phyloP scores from a whole-genome alignment of 2,329 filamentous ascomycete genomes.

The Chaetomium globosum region DNA sequence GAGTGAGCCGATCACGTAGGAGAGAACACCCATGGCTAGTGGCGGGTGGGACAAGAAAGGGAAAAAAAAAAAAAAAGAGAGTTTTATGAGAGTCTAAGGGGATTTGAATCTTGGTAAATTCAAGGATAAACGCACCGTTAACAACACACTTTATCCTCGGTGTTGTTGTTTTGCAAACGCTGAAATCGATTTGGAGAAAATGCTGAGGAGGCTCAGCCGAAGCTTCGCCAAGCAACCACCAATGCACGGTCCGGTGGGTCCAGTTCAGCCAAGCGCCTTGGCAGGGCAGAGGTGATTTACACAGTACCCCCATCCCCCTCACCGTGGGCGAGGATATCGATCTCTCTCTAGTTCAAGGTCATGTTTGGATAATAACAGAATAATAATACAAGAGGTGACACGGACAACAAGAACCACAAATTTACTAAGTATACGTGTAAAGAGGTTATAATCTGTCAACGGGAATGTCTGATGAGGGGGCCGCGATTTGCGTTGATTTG shows the following conservation, averaged over 20 bases:
- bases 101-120: neutral
- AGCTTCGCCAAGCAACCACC: constrained; percentile 13
- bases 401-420: neutral
- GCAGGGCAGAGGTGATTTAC: constrained; percentile 3
- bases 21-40: constrained; percentile 15
- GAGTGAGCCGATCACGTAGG: constrained; percentile 16
- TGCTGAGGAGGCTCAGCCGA: neutral
- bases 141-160: neutral
- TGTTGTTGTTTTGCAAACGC: neutral
- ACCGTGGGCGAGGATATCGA: neutral
- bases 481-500: neutral
- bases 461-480: neutral
- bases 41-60: neutral
- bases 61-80: neutral
- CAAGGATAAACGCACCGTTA: neutral
- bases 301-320: constrained; percentile 5
- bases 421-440: neutral
- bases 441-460: neutral
- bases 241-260: constrained; percentile 1
- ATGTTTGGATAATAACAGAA: neutral
- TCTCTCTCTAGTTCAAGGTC: neutral
- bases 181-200: constrained; percentile 15
- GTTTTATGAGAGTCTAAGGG: neutral
- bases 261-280: constrained; percentile 13
- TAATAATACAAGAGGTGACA: neutral